Evolutionary conservation across 352 stramenopile species (phyloP), one percentile per base, ranked within the genome.

Genomic region (Globisporangium splendens): DNA sequence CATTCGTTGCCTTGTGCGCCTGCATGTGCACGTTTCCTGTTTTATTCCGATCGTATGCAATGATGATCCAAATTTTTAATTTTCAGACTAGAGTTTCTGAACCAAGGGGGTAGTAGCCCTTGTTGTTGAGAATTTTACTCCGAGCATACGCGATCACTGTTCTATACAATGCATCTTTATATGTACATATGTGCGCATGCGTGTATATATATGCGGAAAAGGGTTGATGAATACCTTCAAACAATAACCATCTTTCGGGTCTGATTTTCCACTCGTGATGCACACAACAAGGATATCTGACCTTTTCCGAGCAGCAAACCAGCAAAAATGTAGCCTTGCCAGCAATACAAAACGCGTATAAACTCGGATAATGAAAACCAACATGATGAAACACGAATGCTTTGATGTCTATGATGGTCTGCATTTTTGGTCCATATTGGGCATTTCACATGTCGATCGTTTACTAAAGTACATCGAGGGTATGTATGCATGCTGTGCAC

Each of bases 51-150:
- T 38, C 17, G 65, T 82, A 80, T 89, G 79, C 81, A 72, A 73
- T 91, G 83, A 93, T 77, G 83, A 93, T 80, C 69, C 59, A 73
- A 66, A 55, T 70, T 73, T 89, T 81, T 73, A 54, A 85, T 81
- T 91, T 91, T 93, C 83, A 93, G 81, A 93, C 82, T 93, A 93
- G 81, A 93, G 83, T 93, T 93, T 91, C 83, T 91, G 81, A 93
- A 88, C 77, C 75, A 72, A 68, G 72, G 83, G 74, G 79, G 81
- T 93, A 91, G 83, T 93, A 93, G 83, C 81, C 81, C 62, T 75
- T 68, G 79, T 79, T 91, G 81, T 73, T 79, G 82, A 91, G 69
- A 76, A 66, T 46, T 60, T 76, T 73, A 77, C 69, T 89, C 81
- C 39, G 81, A 91, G 81, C 79, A 93, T 88, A 83, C 72, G 39